Evolutionary conservation across 2,329 filamentous ascomycete genomes (phyloP).

Genomic region (Nemania sp.): DNA sequence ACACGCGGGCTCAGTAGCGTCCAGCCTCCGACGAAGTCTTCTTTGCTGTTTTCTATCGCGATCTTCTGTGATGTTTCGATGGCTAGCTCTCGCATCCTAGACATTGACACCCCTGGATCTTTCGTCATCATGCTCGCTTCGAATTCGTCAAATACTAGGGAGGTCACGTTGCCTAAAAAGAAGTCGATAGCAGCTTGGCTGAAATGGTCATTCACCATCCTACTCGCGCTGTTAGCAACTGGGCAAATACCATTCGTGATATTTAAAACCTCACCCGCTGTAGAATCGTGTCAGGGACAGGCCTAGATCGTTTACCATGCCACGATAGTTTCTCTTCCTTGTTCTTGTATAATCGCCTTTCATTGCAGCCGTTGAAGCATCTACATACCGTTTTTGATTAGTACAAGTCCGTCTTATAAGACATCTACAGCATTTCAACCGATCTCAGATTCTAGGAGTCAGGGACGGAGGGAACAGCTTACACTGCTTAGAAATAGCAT

Average conservation of each 20-base stretch:
- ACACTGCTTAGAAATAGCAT: constrained; percentile 90
- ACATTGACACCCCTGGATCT: constrained; percentile 86
- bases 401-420: not conserved
- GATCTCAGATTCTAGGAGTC: not conserved
- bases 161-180: constrained; percentile 84
- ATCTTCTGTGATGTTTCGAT: constrained; percentile 88
- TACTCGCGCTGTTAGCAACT: constrained; percentile 44
- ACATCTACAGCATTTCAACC: not conserved
- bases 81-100: constrained; percentile 82
- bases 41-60: constrained; percentile 79
- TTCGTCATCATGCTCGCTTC: constrained; percentile 91
- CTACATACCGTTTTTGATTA: constrained; percentile 25
- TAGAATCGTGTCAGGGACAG: constrained; percentile 80
- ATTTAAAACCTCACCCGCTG: constrained; percentile 57
- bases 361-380: constrained; percentile 91
- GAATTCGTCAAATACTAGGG: constrained; percentile 89
- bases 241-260: not conserved
- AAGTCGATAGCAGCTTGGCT: constrained; percentile 95
- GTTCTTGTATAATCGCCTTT: constrained; percentile 97
- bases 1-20: constrained; percentile 77
- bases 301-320: constrained; percentile 88
- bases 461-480: constrained; percentile 10
- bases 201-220: constrained; percentile 98
- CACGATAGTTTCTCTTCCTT: constrained; percentile 85
- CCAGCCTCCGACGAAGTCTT: constrained; percentile 90